phyloP scores from a whole-genome alignment of 768 basidiomycete species.

The Gymnopilus junonius region DNA sequence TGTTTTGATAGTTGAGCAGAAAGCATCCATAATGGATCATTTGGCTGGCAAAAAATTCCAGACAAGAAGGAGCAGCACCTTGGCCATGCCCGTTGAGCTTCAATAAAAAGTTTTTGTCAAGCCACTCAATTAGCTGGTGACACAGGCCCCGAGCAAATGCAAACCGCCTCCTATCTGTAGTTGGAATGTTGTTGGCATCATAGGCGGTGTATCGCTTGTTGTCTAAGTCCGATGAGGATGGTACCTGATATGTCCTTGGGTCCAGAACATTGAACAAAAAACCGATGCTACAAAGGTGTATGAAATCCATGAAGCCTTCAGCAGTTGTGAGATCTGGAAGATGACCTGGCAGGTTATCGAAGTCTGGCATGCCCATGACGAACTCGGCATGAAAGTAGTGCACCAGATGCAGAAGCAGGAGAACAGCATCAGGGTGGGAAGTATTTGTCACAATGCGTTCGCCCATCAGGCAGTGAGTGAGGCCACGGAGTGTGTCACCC shows the following conservation, averaged over 20 bases:
- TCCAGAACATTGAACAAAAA: not conserved
- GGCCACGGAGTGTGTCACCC: not conserved
- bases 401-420: slow-evolving; percentile 2
- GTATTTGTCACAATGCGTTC: not conserved
- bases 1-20: no score
- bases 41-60: no score
- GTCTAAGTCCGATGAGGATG: not conserved
- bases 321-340: not conserved
- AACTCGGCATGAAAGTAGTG: slow-evolving; percentile 5
- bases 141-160: not conserved
- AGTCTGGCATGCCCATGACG: not conserved
- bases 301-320: not conserved
- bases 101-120: not conserved
- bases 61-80: no score
- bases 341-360: not conserved
- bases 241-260: not conserved
- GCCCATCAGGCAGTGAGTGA: not conserved
- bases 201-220: not conserved
- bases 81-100: not conserved
- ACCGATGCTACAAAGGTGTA: not conserved
- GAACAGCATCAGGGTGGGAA: not conserved
- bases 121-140: not conserved
- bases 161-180: not conserved
- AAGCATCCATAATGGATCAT: no score
- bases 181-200: not conserved